Base-by-base conservation (phyloP, 371 early-diverging fungal genomes). In the Rhizopus delemar region DNA sequence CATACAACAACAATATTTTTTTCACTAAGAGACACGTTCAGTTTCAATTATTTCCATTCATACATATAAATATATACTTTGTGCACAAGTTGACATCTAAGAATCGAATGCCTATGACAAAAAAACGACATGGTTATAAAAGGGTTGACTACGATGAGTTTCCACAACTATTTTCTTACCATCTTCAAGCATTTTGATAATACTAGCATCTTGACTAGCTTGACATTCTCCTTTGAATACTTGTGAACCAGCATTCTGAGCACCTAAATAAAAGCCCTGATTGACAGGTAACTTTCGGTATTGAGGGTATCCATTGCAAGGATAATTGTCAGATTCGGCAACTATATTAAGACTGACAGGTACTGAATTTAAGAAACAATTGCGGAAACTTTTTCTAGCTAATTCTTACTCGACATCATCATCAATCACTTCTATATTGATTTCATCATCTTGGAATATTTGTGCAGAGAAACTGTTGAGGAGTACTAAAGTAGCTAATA, bases 301-400 rank as follows among this genome's bases (percentile, higher is more conserved):
- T 15, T 75, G 60, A 0, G 78, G 73, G 15, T 62, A 71, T 5
- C 69, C 71, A 41, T 78, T 78, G 48, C 78, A 78, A 35, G 75
- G 71, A 12, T 63, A 54, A 8, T 15, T 41, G 5, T 43, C 57
- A 33, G 41, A 22, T 22, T 49, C 57, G 4, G 49, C 41, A 38
- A 49, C 45, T 31, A 51, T 8, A 8, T 49, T 28, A 8, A 31
- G 8, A 43, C 51, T 51, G 29, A 22, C 22, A 22, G 22, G 22
- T 22, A 22, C 22, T 22, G 22, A 22, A 9, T 28, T 35, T 3
- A 16, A 1, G 33, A 28, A 29, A 39, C 4, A 31, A 13, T 43
- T 31, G 0, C 4, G 8, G 12, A 50, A 6, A 8, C 5, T 8
- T 22, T 36, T 12, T 29, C 4, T n/a, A n/a, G 6, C 8, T 15